A percentile compares a stretch with the other conserved stretches of the same genome.
Evolutionary conservation across 108 stramenopile genomes (phyloP).

Genomic region (Discostella pseudostelligera): DNA sequence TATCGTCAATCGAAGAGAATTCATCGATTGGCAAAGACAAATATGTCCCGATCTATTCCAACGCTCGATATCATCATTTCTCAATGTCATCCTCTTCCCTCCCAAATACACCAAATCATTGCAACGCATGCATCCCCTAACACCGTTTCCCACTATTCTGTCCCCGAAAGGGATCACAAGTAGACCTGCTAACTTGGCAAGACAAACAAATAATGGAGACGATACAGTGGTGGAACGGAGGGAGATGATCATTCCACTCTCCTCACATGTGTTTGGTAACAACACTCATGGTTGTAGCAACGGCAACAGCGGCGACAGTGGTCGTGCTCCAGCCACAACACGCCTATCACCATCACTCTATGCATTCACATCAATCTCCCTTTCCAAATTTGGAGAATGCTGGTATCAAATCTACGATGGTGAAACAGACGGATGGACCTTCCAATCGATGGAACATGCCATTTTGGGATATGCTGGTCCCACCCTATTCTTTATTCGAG

Average conservation of each 20-base stretch:
- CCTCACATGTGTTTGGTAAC: constrained; percentile 33
- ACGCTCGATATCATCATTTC: constrained; percentile 24
- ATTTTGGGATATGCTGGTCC: constrained; percentile 66
- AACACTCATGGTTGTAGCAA: constrained; percentile 9
- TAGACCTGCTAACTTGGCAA: constrained; percentile 2
- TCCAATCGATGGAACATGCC: constrained; percentile 74
- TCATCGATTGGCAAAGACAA: constrained; percentile 38
- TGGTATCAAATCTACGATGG: constrained; percentile 80
- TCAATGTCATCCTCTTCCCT: constrained; percentile 36
- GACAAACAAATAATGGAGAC: constrained; percentile 8
- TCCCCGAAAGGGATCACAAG: constrained; percentile 28
- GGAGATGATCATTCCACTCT: constrained; percentile 16
- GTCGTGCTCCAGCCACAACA: neutral
- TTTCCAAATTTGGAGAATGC: constrained; percentile 42
- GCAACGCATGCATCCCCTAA: neutral
- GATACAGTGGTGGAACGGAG: too few species aligned
- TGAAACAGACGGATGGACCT: constrained; percentile 74
- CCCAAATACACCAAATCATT: neutral
- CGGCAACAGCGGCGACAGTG: neutral
- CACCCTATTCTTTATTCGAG: constrained; percentile 23
- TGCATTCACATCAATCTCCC: constrained; percentile 34
- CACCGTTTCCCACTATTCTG: constrained; percentile 19
- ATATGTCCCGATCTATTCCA: constrained; percentile 28
- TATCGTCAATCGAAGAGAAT: constrained; percentile 19
- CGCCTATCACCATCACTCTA: constrained; percentile 28